phyloP scores from a whole-genome alignment of 805 yeast genomes.

The Komagataella populi region DNA sequence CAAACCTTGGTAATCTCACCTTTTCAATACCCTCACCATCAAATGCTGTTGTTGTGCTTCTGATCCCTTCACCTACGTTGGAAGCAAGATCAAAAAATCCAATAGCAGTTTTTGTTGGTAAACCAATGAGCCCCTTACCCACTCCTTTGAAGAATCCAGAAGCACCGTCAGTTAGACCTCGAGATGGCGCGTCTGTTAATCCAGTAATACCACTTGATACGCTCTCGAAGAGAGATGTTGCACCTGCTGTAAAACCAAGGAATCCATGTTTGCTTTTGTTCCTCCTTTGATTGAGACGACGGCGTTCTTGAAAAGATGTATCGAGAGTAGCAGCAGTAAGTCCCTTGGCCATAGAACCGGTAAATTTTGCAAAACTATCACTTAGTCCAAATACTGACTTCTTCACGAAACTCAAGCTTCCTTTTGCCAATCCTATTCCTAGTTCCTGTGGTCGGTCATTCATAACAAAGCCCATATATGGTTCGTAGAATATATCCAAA shows the following conservation, averaged over 20 bases:
- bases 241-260: slow-evolving; percentile 76
- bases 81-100: slow-evolving; percentile 89
- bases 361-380: slow-evolving; percentile 83
- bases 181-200: slow-evolving; percentile 78
- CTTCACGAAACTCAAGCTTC: slow-evolving; percentile 86
- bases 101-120: slow-evolving; percentile 94
- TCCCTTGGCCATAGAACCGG: slow-evolving; percentile 93
- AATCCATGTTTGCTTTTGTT: slow-evolving; percentile 78
- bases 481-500: slow-evolving; percentile 92
- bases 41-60: slow-evolving; percentile 83
- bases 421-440: slow-evolving; percentile 92
- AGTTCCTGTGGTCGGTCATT: slow-evolving; percentile 93
- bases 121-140: slow-evolving; percentile 88
- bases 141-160: slow-evolving; percentile 86
- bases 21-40: slow-evolving; percentile 68
- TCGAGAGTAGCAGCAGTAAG: slow-evolving; percentile 85
- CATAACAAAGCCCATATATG: slow-evolving; percentile 89
- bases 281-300: slow-evolving; percentile 61
- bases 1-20: slow-evolving; percentile 70
- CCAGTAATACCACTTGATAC: slow-evolving; percentile 83
- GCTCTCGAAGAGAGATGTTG: slow-evolving; percentile 79
- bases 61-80: slow-evolving; percentile 86
- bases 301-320: slow-evolving; percentile 65
- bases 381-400: slow-evolving; percentile 92
- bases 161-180: slow-evolving; percentile 81